phyloP scores from a whole-genome alignment of 176 grass and related monocot genomes.

The Rhynchospora tenuis region DNA sequence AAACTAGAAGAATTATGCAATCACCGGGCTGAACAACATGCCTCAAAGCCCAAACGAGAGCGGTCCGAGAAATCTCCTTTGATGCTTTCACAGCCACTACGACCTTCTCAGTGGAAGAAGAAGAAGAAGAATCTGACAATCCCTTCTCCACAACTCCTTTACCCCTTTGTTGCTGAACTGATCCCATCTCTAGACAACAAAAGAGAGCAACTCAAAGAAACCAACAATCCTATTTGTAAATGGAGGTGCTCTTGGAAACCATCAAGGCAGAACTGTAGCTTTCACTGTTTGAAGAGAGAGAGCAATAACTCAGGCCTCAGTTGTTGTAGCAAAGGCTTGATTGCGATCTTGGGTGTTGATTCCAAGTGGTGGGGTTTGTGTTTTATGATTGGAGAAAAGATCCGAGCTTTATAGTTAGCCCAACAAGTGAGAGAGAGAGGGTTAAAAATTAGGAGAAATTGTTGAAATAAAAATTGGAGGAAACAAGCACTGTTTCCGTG shows the following conservation, averaged over 20 bases:
- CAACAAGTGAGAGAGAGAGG: not conserved
- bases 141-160: slow-evolving; percentile 57
- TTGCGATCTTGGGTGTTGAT: slow-evolving; percentile 4
- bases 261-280: slow-evolving; percentile 15
- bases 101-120: slow-evolving; percentile 51
- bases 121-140: slow-evolving; percentile 3
- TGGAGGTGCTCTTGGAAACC: slow-evolving; percentile 7
- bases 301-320: slow-evolving; percentile 11
- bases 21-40: slow-evolving; percentile 90
- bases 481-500: slow-evolving; percentile 38
- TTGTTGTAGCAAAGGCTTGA: not conserved
- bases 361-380: not conserved
- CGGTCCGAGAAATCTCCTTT: slow-evolving; percentile 85
- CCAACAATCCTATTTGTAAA: slow-evolving; percentile 14
- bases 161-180: slow-evolving; percentile 51
- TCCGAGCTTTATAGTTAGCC: not conserved
- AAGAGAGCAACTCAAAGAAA: not conserved
- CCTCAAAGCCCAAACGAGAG: slow-evolving; percentile 85
- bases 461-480: slow-evolving; percentile 10
- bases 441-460: not conserved
- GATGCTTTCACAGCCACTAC: slow-evolving; percentile 81
- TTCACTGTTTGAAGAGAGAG: slow-evolving; percentile 11
- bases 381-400: not conserved
- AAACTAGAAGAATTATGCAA: slow-evolving; percentile 71
- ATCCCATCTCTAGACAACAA: slow-evolving; percentile 28